These are phyloP conservation scores for Phytopythium oedochilum DNA, from an alignment of 352 stramenopile genomes.

Conservation along the genomic window DNA sequence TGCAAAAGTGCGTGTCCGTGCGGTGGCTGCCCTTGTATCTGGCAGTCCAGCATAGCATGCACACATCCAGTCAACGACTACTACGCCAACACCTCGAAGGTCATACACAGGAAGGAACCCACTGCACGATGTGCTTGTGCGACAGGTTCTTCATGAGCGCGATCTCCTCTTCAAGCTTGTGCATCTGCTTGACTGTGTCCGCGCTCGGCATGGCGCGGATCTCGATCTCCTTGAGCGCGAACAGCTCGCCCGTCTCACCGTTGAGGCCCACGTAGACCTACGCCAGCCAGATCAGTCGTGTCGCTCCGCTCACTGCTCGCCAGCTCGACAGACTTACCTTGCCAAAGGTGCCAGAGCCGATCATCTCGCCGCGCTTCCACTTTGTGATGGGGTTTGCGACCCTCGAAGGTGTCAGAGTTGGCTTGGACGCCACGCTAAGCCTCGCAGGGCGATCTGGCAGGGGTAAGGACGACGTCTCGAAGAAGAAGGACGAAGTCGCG, in stretches of 20 bases:
- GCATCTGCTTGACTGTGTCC: slow-evolving; percentile 56
- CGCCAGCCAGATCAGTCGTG: background rate
- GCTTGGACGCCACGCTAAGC: background rate
- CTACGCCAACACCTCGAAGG: no score
- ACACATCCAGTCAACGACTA: background rate
- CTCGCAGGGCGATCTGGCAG: background rate
- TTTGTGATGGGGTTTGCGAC: slow-evolving; percentile 42
- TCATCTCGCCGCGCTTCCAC: slow-evolving; percentile 93
- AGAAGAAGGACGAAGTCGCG: slow-evolving; percentile 15
- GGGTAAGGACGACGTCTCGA: slow-evolving; percentile 7
- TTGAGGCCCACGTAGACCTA: slow-evolving; percentile 95
- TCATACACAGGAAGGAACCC: slow-evolving; percentile 24
- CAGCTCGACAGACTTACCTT: slow-evolving; percentile 20
- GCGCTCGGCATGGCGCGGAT: slow-evolving; percentile 50
- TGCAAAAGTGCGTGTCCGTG: slow-evolving; percentile 81
- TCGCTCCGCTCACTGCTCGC: background rate
- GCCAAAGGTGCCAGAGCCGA: slow-evolving; percentile 94
- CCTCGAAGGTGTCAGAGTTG: background rate
- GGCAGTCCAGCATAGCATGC: background rate
- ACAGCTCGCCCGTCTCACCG: slow-evolving; percentile 86
- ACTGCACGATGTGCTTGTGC: slow-evolving; percentile 95
- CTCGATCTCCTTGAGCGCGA: slow-evolving; percentile 88
- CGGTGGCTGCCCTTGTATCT: slow-evolving; percentile 84
- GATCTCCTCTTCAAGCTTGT: slow-evolving; percentile 89
- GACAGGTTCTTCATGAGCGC: slow-evolving; percentile 92